These are phyloP conservation scores for Tylopilus plumbeoviolaceoides DNA, from an alignment of 768 basidiomycete genomes.

Conservation along the genomic window DNA sequence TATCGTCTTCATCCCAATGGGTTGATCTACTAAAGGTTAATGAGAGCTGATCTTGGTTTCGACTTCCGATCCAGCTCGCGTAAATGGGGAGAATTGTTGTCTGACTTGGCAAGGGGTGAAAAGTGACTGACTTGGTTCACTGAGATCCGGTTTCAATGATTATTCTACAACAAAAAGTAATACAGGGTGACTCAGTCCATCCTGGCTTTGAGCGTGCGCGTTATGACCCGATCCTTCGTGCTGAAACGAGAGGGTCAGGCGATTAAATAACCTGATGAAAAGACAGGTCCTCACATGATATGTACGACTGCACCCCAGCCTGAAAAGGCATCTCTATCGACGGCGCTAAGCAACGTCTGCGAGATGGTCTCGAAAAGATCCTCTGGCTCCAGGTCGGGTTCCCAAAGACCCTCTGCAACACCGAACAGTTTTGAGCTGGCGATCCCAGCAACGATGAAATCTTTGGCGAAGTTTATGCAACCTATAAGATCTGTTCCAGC, in stretches of 20 bases:
- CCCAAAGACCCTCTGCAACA: slow-evolving; percentile 98
- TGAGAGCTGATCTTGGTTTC: too few relatives aligned
- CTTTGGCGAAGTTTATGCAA: slow-evolving; percentile 90
- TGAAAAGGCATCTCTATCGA: slow-evolving; percentile 94
- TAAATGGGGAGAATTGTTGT: too few relatives aligned
- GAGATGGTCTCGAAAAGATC: slow-evolving; percentile 98
- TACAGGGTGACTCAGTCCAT: slow-evolving; percentile 64
- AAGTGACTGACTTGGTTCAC: not conserved
- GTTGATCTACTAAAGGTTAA: too few relatives aligned
- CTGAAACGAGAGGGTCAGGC: slow-evolving; percentile 32
- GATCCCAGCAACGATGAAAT: slow-evolving; percentile 95
- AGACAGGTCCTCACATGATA: slow-evolving; percentile 68
- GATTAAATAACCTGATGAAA: slow-evolving; percentile 5
- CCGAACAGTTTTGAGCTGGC: slow-evolving; percentile 91
- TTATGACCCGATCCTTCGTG: slow-evolving; percentile 72
- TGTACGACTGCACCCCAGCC: slow-evolving; percentile 97
- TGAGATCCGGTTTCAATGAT: not conserved
- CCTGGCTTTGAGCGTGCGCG: slow-evolving; percentile 82
- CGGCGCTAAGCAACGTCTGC: slow-evolving; percentile 90
- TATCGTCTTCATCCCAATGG: not conserved
- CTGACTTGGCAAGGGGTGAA: too few relatives aligned
- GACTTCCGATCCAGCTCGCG: too few relatives aligned
- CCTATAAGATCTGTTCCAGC: slow-evolving; percentile 93
- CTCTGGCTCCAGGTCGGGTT: slow-evolving; percentile 92
- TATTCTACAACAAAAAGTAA: slow-evolving; percentile 18